These are phyloP conservation scores for Cajanus cajan DNA, from an alignment of 306 rosid genomes.

Conservation along the genomic window DNA sequence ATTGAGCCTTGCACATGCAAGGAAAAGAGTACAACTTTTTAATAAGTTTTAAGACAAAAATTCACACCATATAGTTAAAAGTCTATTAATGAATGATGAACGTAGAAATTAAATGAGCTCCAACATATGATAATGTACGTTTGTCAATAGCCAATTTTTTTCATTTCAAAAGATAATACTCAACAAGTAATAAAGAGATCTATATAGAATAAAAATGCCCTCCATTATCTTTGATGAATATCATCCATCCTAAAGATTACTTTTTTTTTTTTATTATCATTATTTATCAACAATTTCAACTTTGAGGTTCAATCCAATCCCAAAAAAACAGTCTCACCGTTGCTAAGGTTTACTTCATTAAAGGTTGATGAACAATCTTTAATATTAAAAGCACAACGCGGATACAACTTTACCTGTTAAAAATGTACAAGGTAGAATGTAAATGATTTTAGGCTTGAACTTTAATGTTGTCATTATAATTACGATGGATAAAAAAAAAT, in stretches of 20 bases:
- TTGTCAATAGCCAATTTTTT: background rate
- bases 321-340: conserved; percentile 68
- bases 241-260: background rate
- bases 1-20: background rate
- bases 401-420: conserved; percentile 69
- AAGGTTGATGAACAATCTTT: conserved; percentile 48
- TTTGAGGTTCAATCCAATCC: conserved; percentile 32
- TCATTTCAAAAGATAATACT: background rate
- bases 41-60: too few relatives aligned
- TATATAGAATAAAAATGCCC: background rate
- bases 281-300: background rate
- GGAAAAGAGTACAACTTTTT: background rate
- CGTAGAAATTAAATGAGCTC: background rate
- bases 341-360: conserved; percentile 66
- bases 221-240: background rate
- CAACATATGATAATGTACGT: background rate
- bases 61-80: too few relatives aligned
- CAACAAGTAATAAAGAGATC: background rate
- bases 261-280: too few relatives aligned
- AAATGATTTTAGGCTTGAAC: too few relatives aligned
- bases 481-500: too few relatives aligned
- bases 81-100: background rate
- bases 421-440: too few relatives aligned
- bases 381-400: conserved; percentile 48
- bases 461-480: too few relatives aligned